A percentile compares a stretch with the other conserved stretches of the same genome.
Conservation (phyloP, 345 rosid species). For the Tarenaya hassleriana region DNA sequence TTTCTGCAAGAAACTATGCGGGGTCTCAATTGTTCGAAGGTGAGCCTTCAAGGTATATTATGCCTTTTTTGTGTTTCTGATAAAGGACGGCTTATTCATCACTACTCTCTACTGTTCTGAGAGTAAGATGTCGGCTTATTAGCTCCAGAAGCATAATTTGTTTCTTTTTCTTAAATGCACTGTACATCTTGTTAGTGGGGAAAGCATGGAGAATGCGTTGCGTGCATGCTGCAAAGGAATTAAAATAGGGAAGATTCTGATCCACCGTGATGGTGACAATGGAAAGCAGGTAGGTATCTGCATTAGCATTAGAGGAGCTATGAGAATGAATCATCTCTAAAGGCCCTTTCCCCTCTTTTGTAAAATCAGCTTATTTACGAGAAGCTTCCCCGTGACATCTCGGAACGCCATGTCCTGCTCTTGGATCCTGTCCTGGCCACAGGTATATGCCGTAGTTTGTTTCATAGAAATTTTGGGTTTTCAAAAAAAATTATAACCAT, state of each 20-base stretch:
- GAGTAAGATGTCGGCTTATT: neutral
- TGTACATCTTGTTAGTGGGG: conserved; percentile 51
- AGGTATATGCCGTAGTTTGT: no score
- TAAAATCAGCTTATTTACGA: conserved; percentile 77
- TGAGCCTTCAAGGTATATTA: conserved; percentile 46
- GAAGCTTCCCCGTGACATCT: conserved; percentile 93
- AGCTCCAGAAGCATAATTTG: neutral
- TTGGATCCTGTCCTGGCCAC: conserved; percentile 98
- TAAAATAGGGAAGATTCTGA: conserved; percentile 91
- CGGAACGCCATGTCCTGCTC: conserved; percentile 92
- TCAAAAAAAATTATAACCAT: no score
- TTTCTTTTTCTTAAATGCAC: conserved; percentile 18
- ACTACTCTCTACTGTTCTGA: neutral
- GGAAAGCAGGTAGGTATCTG: conserved; percentile 91
- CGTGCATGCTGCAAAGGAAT: conserved; percentile 99
- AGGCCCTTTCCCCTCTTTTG: neutral
- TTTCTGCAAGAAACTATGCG: conserved; percentile 96
- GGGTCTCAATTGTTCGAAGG: conserved; percentile 95
- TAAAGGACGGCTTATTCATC: neutral
- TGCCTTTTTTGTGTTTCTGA: neutral
- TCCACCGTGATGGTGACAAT: conserved; percentile 93
- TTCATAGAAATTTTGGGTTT: no score
- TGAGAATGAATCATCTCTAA: neutral
- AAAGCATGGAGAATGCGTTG: conserved; percentile 97
- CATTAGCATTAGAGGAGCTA: neutral